A percentile compares a stretch with the other conserved stretches of the same genome.
phyloP scores from a whole-genome alignment of 164 flowering plant genomes.

The Vitis labrusca region DNA sequence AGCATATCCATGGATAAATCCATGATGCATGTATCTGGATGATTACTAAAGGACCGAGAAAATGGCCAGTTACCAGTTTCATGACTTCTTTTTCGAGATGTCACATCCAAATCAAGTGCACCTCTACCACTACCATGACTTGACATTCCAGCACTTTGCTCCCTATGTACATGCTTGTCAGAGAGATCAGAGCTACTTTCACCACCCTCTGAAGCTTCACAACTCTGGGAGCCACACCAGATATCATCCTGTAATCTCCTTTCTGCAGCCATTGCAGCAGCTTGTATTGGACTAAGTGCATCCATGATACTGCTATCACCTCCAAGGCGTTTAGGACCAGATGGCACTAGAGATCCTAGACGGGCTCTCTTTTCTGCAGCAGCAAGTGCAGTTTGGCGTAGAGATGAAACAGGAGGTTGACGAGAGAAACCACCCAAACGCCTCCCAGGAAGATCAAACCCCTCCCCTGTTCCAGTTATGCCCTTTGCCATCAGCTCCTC shows the following conservation, averaged over 20 bases:
- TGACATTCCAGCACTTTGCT: constrained; percentile 31
- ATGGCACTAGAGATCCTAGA: constrained; percentile 61
- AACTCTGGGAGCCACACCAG: constrained; percentile 81
- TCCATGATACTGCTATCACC: constrained; percentile 78
- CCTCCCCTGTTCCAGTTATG: constrained; percentile 71
- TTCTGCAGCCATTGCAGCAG: constrained; percentile 99
- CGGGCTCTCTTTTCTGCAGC: constrained; percentile 84
- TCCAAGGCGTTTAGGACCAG: constrained; percentile 88
- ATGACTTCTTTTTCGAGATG: constrained; percentile 41
- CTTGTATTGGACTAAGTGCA: constrained; percentile 92
- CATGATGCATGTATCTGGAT: constrained; percentile 16
- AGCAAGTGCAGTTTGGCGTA: constrained; percentile 60
- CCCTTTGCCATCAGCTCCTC: constrained; percentile 86
- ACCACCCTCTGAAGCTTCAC: constrained; percentile 35
- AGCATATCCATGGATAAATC: constrained; percentile 23
- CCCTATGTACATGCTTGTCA: constrained; percentile 12
- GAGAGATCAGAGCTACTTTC: constrained; percentile 27
- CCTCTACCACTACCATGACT: constrained; percentile 13
- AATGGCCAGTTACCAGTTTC: constrained; percentile 15
- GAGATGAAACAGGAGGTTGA: constrained; percentile 72
- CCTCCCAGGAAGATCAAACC: constrained; percentile 88
- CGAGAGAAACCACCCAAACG: constrained; percentile 80
- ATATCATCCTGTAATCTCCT: constrained; percentile 87
- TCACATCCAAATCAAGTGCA: constrained; percentile 11
- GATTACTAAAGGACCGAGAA: constrained; percentile 9